Base-by-base conservation (phyloP, 331 rosid genomes). In the Arachis monticola region DNA sequence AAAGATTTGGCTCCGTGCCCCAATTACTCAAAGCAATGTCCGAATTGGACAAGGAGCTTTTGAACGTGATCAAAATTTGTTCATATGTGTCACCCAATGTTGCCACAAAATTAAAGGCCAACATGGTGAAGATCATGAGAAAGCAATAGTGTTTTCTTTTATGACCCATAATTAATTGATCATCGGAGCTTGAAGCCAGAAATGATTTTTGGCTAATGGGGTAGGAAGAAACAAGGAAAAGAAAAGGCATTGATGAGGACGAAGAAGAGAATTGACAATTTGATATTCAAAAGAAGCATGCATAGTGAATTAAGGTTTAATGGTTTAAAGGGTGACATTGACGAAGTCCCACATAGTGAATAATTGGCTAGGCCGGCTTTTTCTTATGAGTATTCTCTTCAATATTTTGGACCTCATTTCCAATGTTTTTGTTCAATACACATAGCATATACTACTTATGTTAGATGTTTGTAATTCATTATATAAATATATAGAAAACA, bases 341-440 rank as follows among this genome's bases (percentile, higher is more conserved):
- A 81, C 84, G 64, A 76, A 38, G 86, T 69, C 80, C 4, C 64
- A 17, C 64, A 4, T 30, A 67, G 40, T 61, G 9, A 62, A 73
- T 82, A 75, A 74, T 81, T 80, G 89, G 67, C 53, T 48, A 48
- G 10, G 90, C 92, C 92, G 85, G 90, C 92, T 69, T 42, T 57
- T 10, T 17, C 22, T 17, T 7, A 35, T 8, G 22, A 60, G 48
- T n/a, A 32, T 27, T 27, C 1, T 27, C 30, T 27, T 27, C 30
- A 1, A 27, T 3, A 40, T 30, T 45, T 68, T 72, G 64, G 76
- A 59, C 67, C 72, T 72, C 53, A 67, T 69, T 64, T 56, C 31
- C 75, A 7, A 6, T 35, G 78, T n/a, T 32, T 58, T 82, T 70
- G 76, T 69, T 73, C 35, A 69, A 30, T 60, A 27, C 30, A 27